Base-by-base conservation (phyloP, 306 rosid species). In the Rosa chinensis region DNA sequence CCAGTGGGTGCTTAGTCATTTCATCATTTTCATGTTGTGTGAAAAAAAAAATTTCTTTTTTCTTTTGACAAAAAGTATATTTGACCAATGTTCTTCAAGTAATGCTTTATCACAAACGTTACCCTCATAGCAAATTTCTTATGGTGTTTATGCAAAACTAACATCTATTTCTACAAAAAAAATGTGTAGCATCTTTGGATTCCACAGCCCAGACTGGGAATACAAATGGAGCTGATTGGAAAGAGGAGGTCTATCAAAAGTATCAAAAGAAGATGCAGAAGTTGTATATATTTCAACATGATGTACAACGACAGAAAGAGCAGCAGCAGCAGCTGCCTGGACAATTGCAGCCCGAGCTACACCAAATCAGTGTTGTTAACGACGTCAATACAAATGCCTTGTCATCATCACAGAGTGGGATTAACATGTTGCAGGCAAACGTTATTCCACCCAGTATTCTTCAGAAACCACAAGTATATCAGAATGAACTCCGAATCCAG, bases 161-260 rank as follows among this genome's bases (percentile, higher is more conserved):
- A 45, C 10, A 12, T 25, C 16, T 70, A 52, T 74, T 25, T 71
- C 62, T 75, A 56, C 72, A 28, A 71, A 48, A 81, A 59, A 32
- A 32, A 32, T 32, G 55, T 85, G 85, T 83, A 87, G 92, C 91
- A 68, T 89, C 96, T 84, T 80, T 88, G 82, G 97, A 90, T 81
- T 88, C 97, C 76, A 86, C 97, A 12, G 80, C 86, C 40, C 97
- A 84, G 85, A 85, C 88, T 50, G 88, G 89, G 77, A 94, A 87
- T 55, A 82, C 87, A 77, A 89, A 82, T 32, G 37, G 37, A 32
- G 37, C 37, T 32, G 37, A 32, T 32, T 32, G 37, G 97, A 92
- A 86, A 85, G 97, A 92, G 83, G 97, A 88, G 79, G 76, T 84
- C 67, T 88, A 82, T 85, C 97, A 92, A 81, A 92, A 87, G 37